phyloP scores from a whole-genome alignment of 2,329 filamentous ascomycete genomes.

The Colletotrichum destructivum region DNA sequence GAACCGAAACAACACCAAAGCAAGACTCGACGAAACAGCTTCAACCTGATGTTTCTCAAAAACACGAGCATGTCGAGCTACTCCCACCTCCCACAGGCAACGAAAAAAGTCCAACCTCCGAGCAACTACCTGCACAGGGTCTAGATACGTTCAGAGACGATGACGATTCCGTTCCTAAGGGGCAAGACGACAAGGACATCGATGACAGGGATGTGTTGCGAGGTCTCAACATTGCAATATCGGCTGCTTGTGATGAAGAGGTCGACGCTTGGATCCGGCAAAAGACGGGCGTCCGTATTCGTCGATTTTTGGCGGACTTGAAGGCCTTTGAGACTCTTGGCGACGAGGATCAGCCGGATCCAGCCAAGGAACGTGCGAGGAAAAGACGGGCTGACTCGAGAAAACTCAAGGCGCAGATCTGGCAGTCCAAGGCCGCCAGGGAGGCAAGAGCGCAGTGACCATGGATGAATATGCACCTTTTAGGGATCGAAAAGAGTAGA shows the following conservation, averaged over 20 bases:
- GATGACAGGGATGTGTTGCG: slow-evolving; percentile 67
- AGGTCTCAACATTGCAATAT: slow-evolving; percentile 69
- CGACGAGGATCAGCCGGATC: slow-evolving; percentile 48
- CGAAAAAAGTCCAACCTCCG: neutral
- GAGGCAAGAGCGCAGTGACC: slow-evolving; percentile 18
- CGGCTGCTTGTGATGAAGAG: slow-evolving; percentile 69
- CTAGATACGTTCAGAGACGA: slow-evolving; percentile 35
- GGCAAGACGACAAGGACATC: slow-evolving; percentile 57
- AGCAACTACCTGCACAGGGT: neutral
- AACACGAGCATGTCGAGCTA: neutral
- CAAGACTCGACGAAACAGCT: neutral
- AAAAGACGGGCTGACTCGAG: slow-evolving; percentile 52
- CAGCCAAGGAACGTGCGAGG: slow-evolving; percentile 47
- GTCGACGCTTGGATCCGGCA: slow-evolving; percentile 67
- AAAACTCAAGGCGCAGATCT: slow-evolving; percentile 54
- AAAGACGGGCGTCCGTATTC: slow-evolving; percentile 67
- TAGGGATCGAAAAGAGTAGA: neutral
- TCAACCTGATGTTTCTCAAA: neutral
- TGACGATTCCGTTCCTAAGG: slow-evolving; percentile 44
- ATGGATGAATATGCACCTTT: neutral
- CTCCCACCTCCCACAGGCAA: neutral
- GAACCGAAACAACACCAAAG: neutral
- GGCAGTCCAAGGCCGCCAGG: slow-evolving; percentile 47
- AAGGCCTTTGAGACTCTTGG: slow-evolving; percentile 65
- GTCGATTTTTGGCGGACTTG: slow-evolving; percentile 69